Base-by-base conservation (phyloP, 2,329 filamentous ascomycete species). In the Eurotiales sp. region DNA sequence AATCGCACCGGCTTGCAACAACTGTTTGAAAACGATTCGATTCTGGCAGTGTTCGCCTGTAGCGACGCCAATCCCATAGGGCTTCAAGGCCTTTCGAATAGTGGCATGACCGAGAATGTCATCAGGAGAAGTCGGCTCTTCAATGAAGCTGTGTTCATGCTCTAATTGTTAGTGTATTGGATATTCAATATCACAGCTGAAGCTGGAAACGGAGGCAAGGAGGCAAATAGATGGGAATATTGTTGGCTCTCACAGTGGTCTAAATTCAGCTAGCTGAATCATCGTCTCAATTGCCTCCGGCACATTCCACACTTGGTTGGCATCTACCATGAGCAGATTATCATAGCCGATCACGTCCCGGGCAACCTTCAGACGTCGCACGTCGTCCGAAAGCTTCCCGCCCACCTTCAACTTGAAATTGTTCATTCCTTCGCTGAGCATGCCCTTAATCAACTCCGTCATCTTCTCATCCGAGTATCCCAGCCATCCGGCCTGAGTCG, bases 31-130 rank as follows among this genome's bases (percentile, higher is more conserved):
- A 62, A 95, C 82, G 58, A 95, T 88, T 36, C 90, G 84, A 77
- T 95, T 96, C 76, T 95, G 90, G 75, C 88, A 93, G 88, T 95
- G 95, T 75, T 96, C 90, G 57, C 90, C 90, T 0, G 90, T 95
- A 6, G 90, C 90, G 5, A 95, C 90, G 50, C 88, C 88, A 0
- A 86, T 84, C 61, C 68, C 68, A 56, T 71, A 56, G 7, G 68
- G 66, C 37, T 80, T 79, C 8, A 96, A 82, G 4, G 89, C 90
- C 55, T 92, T 85, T 46, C 87, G 83, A 61, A 95, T 84, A 2
- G 88, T 85, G 65, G 87, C 88, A 78, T 96, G 90, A 51, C 90
- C 90, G 49, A 92, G 83, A 53, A 95, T 84, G 67, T 95, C 90
- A 64, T 95, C 90, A 11, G 90, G 90, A 22, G 84, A 88, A 14